A percentile compares a stretch with the other conserved stretches of the same genome.
Evolutionary conservation across 805 yeast genomes (phyloP).

Genomic region (Lipomyces starkeyi): DNA sequence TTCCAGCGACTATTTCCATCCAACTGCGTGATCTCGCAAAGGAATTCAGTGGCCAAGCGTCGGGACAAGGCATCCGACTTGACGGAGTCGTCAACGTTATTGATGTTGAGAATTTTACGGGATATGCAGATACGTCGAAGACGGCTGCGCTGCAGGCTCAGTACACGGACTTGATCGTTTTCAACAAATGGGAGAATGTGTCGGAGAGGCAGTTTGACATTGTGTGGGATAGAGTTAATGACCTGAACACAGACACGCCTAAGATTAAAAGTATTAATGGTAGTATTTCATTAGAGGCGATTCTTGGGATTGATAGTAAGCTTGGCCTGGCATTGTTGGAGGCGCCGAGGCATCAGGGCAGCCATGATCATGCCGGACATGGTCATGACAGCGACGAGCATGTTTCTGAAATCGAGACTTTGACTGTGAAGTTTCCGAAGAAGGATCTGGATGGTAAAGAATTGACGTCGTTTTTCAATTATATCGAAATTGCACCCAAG

Average conservation of each 20-base stretch:
- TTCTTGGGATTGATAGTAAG: constrained; percentile 37
- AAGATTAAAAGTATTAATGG: constrained; percentile 36
- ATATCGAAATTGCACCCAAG: constrained; percentile 36
- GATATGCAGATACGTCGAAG: constrained; percentile 38
- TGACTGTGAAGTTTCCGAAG: constrained; percentile 26
- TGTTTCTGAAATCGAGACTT: constrained; percentile 34
- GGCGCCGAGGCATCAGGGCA: not conserved
- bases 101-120: constrained; percentile 38
- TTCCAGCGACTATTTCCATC: constrained; percentile 38
- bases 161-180: constrained; percentile 38
- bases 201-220: constrained; percentile 35
- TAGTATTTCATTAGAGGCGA: constrained; percentile 33
- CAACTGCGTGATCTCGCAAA: constrained; percentile 36
- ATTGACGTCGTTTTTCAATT: constrained; percentile 19
- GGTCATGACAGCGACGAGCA: constrained; percentile 19
- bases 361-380: constrained; percentile 9
- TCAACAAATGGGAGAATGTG: constrained; percentile 38
- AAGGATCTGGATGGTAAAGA: constrained; percentile 10
- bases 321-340: constrained; percentile 24
- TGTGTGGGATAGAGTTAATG: constrained; percentile 39
- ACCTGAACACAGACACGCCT: constrained; percentile 39
- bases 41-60: constrained; percentile 17
- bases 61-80: constrained; percentile 20
- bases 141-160: constrained; percentile 39
- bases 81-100: constrained; percentile 39